Conservation (phyloP, 495 filamentous ascomycete species). For the Neurospora sp. region DNA sequence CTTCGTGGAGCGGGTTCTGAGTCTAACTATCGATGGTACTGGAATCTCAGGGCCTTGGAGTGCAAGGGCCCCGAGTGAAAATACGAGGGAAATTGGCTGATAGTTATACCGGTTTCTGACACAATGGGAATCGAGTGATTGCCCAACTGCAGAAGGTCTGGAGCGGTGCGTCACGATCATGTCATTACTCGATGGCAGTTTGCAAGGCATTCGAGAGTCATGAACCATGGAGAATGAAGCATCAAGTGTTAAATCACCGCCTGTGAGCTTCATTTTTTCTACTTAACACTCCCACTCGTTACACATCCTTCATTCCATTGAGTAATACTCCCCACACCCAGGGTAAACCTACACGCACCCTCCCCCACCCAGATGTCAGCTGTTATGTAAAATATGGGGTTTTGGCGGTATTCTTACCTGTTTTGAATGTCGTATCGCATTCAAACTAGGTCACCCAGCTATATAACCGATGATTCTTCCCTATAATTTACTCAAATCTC, state of each 20-base stretch:
- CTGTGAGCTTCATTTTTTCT: not conserved
- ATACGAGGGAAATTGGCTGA: not conserved
- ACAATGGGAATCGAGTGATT: not conserved
- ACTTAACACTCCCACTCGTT: not conserved
- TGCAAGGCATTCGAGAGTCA: not conserved
- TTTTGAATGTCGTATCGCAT: too few relatives aligned
- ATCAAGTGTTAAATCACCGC: not conserved
- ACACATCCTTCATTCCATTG: too few relatives aligned
- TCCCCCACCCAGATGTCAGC: too few relatives aligned
- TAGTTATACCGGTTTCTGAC: not conserved
- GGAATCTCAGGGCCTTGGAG: not conserved
- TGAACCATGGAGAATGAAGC: not conserved
- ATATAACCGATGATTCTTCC: too few relatives aligned
- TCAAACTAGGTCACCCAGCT: too few relatives aligned
- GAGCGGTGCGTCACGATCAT: not conserved
- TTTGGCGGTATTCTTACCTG: too few relatives aligned
- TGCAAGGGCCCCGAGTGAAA: too few relatives aligned
- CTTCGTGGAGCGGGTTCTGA: too few relatives aligned
- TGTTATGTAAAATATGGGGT: too few relatives aligned
- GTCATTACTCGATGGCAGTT: not conserved
- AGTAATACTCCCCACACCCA: too few relatives aligned
- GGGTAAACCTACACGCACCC: too few relatives aligned
- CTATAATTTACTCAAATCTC: too few relatives aligned
- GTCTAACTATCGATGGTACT: not conserved
- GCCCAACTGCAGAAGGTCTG: not conserved